Base-by-base conservation (phyloP, 2,329 filamentous ascomycete species). In the Venturia asperata region DNA sequence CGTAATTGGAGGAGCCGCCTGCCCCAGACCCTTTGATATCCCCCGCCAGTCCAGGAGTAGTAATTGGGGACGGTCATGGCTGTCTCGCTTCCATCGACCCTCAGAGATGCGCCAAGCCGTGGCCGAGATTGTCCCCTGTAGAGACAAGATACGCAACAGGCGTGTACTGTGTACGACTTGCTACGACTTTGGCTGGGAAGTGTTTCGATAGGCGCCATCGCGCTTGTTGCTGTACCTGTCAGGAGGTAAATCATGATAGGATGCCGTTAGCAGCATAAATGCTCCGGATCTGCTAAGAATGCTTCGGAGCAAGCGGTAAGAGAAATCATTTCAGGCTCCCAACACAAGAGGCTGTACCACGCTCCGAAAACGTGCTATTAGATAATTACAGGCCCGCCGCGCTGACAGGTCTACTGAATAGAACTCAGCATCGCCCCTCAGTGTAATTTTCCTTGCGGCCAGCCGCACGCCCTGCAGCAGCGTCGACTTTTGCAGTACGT, bases 181-280 rank as follows among this genome's bases (percentile, higher is more conserved):
- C 9, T 10, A 19, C 27, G 30, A 37, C 52, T n/a, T 37, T 58
- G 52, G 52, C n/a, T 10, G 52, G 52, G 27, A 21, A 52, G 17
- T 58, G 52, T 58, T 34, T 58, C 6, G 30, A n/a, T 34, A 58
- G 52, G 52, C 52, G 52, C 52, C 52, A 58, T 58, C 52, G 52
- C 52, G 52, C 27, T 37, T 58, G 52, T 58, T n/a, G 52, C 52
- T 58, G 52, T 34, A 39, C 27, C 30, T 58, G 52, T 37, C 52
- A 58, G 30, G 52, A 52, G 47, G 47, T 21, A 15, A 52, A 15
- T 21, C 21, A 27, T 52, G 47, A 58, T 15, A 58, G 27, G 30
- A 34, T 58, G 52, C 52, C 52, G 27, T 52, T 52, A 27, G 52
- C 19, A 34, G 15, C 34, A 37, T 34, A 34, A 34, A 58, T 58